Base-by-base conservation (phyloP, 805 yeast genomes). In the Suhomyces faveliae region DNA sequence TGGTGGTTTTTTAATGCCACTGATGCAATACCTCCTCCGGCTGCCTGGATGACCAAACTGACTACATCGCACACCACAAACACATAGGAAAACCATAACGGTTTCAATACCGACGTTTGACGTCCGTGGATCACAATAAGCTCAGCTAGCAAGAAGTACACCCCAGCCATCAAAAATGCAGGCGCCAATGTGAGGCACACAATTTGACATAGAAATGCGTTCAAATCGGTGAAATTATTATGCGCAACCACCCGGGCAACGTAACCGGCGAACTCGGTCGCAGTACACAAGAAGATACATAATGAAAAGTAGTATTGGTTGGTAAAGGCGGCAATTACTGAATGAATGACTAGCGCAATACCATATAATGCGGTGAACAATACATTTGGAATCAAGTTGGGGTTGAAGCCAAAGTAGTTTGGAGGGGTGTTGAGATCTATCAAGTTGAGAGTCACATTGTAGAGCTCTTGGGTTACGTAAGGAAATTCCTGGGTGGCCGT, bases 81-180 rank as follows among this genome's bases (percentile, higher is more conserved):
- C 8, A 85, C 68, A 45, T 79, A 76, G 0, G 90, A 76, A 58
- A 83, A 85, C 56, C 70, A 71, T 72, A 79, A 73, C 6, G 92
- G 91, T 48, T 67, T 71, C 25, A 80, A 49, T 5, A 67, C 19
- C 0, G 90, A 81, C 53, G 66, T 83, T 13, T 68, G 59, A 49
- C 54, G 45, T 3, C 63, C 64, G 57, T 80, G 82, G 1, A 87
- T 64, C 47, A 84, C 81, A 41, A 83, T 71, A 43, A 85, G 56
- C 63, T 87, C 85, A 5, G 86, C 89, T 53, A 89, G 66, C 46
- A 83, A 71, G 54, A 77, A 85, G 66, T 89, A 90, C 2, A 89
- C 73, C 1, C 92, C 96, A 3, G 87, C 96, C 87, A 87, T 85
- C 40, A 87, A 71, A 62, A 89, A 85, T 17, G 88, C 89, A 0